Evolutionary conservation across 176 grass and related monocot species (phyloP).

Genomic region (Triticum dicoccoides): DNA sequence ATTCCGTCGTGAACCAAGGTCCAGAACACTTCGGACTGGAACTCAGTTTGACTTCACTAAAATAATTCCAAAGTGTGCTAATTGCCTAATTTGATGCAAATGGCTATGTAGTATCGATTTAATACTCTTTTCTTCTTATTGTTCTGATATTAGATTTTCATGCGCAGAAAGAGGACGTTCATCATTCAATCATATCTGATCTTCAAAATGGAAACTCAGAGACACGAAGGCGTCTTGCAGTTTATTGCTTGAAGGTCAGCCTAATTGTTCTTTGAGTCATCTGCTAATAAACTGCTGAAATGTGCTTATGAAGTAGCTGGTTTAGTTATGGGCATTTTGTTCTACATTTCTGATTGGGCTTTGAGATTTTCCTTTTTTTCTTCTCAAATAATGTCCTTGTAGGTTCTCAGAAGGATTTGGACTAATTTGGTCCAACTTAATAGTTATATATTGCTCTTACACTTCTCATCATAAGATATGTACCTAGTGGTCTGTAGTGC

Average conservation of each 20-base stretch:
- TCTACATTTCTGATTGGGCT: not conserved
- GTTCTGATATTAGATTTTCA: conserved; percentile 24
- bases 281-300: not conserved
- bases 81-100: not conserved
- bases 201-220: conserved; percentile 99
- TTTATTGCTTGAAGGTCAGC: conserved; percentile 96
- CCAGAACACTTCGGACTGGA: not conserved
- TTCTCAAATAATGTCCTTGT: not conserved
- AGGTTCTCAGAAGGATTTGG: not conserved
- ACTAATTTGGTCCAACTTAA: conserved; percentile 11
- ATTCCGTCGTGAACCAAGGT: not conserved
- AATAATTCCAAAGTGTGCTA: not conserved
- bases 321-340: not conserved
- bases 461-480: conserved; percentile 12
- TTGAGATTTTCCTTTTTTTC: not conserved
- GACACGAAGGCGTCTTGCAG: conserved; percentile 84
- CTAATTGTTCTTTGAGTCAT: not conserved
- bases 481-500: conserved; percentile 1
- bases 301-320: not conserved
- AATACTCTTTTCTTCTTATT: conserved; percentile 15
- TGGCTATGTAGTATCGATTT: not conserved
- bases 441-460: not conserved
- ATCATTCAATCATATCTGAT: conserved; percentile 99
- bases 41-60: not conserved
- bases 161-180: conserved; percentile 96